Base-by-base conservation (phyloP, 305 asterid species). In the Caryopteris hybrid region DNA sequence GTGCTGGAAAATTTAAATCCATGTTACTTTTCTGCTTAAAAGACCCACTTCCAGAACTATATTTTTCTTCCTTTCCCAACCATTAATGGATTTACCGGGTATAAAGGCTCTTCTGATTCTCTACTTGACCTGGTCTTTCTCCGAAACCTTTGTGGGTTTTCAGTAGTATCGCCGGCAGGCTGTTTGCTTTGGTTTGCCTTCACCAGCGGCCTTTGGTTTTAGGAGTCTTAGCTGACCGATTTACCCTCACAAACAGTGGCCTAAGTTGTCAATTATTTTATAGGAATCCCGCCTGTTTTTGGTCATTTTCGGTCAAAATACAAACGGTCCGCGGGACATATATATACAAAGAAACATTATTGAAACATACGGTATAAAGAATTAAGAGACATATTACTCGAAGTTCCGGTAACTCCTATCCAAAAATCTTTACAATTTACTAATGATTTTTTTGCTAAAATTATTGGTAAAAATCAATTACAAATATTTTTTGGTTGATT, bases 1-100 rank as follows among this genome's bases (percentile, higher is more conserved):
- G 67, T 22, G 81, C 70, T 22, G 68, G 69, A 38, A 58, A 59
- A 77, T 77, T 77, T 73, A 77, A 64, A 64, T 77, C 81, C 81
- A 72, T 73, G 25, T 21, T 25, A 8, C 33, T 38, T 13, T 12
- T 1, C 41, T 20, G 11, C 42, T 53, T 43, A n/a, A n/a, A n/a
- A n/a, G n/a, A n/a, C n/a, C n/a, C 66, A 5, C 65, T 53, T 33
- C 42, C 33, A 14, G 21, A 39, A 21, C 46, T 20, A 20, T 18
- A 6, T 59, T 33, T 7, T 29, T 1, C 34, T 2, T 13, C 70
- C 7, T 11, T 27, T 21, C 21, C 13, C 1, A 7, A n/a, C 46
- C 51, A 42, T 55, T 5, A 22, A 27, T 39, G 59, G 45, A 51
- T 36, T 48, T 36, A 2, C 38, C 61, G 16, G 8, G 5, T 8